Conservation (phyloP, 495 filamentous ascomycete species). For the Amorphotheca resinae region DNA sequence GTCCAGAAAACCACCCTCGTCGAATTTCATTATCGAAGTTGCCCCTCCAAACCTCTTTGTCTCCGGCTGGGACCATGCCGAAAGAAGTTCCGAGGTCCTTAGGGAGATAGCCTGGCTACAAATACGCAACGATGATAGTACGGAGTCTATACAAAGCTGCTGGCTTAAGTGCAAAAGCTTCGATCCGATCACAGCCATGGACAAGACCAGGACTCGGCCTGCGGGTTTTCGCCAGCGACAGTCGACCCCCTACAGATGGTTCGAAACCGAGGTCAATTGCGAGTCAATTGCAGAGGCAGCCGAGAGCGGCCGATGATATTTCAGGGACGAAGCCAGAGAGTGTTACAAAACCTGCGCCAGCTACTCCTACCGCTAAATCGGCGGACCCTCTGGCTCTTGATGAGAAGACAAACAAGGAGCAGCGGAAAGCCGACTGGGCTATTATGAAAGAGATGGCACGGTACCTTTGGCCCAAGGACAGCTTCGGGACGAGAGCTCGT, state of each 20-base stretch:
- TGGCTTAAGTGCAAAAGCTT: slow-evolving; percentile 11
- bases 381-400: slow-evolving; percentile 32
- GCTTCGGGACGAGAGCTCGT: slow-evolving; percentile 66
- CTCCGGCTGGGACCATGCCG: slow-evolving; percentile 12
- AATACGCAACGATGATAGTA: slow-evolving; percentile 13
- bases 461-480: slow-evolving; percentile 96
- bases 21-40: slow-evolving; percentile 4
- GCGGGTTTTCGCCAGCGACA: slow-evolving; percentile 16
- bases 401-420: slow-evolving; percentile 57
- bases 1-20: not conserved
- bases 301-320: slow-evolving; percentile 9
- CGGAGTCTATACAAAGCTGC: slow-evolving; percentile 12
- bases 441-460: slow-evolving; percentile 96
- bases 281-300: slow-evolving; percentile 5
- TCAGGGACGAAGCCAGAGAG: slow-evolving; percentile 13
- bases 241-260: slow-evolving; percentile 9
- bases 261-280: slow-evolving; percentile 6
- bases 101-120: slow-evolving; percentile 7
- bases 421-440: slow-evolving; percentile 93
- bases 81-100: not conserved
- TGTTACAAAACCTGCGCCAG: slow-evolving; percentile 8
- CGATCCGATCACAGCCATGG: slow-evolving; percentile 3
- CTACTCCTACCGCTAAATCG: slow-evolving; percentile 4
- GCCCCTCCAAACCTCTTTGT: slow-evolving; percentile 12
- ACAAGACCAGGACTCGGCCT: slow-evolving; percentile 5